Evolutionary conservation across 306 rosid genomes (phyloP).

Genomic region (Cucurbita argyrosperma): DNA sequence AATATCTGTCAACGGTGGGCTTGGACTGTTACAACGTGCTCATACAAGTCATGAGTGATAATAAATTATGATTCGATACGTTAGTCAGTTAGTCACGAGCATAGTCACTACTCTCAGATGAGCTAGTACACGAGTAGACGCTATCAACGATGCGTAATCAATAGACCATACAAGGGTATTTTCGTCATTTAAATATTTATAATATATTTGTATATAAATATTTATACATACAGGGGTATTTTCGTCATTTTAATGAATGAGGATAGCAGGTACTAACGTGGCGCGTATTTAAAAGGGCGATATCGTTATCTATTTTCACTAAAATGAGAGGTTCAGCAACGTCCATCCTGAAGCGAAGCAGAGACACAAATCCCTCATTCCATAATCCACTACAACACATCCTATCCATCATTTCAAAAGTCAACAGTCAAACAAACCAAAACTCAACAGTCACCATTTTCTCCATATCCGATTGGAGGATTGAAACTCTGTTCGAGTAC

Average conservation of each 20-base stretch:
- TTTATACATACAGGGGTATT: neutral
- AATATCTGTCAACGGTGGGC: no score
- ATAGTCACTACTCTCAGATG: no score
- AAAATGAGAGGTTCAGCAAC: slow-evolving; percentile 40
- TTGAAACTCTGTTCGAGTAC: neutral
- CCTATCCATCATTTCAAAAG: neutral
- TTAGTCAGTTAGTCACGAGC: no score
- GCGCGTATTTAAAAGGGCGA: neutral
- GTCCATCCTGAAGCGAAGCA: slow-evolving; percentile 2
- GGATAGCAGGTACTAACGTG: slow-evolving; percentile 11
- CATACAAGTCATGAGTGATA: no score
- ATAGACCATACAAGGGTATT: neutral
- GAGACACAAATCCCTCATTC: slow-evolving; percentile 11
- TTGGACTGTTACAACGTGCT: no score
- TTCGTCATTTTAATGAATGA: neutral
- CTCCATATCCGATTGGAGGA: neutral
- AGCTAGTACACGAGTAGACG: no score
- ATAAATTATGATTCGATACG: no score
- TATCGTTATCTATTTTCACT: slow-evolving; percentile 23
- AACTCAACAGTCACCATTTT: slow-evolving; percentile 1
- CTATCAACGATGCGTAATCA: no score
- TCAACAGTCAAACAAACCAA: neutral
- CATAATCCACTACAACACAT: neutral
- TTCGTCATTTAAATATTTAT: neutral
- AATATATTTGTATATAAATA: no score